A percentile compares a stretch with the other conserved stretches of the same genome.
Conservation (phyloP, 495 filamentous ascomycete species). For the Penicillium manginii region DNA sequence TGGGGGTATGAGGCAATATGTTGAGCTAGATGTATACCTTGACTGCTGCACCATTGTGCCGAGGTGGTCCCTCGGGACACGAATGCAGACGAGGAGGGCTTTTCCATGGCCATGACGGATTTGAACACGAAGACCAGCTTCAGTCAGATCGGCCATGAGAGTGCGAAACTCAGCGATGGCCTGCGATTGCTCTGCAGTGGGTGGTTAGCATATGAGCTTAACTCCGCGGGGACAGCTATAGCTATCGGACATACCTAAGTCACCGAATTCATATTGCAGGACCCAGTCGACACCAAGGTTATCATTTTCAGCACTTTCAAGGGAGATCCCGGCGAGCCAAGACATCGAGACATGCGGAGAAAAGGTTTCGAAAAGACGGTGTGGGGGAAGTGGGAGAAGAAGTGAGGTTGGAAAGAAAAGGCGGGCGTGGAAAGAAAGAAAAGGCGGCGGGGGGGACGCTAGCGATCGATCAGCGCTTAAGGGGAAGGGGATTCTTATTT, state of each 20-base stretch:
- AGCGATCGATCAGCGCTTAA: background rate
- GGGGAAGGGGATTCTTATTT: background rate
- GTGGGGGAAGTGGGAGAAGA: constrained; percentile 3
- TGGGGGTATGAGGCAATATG: background rate
- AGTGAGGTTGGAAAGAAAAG: constrained; percentile 4
- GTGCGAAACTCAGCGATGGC: constrained; percentile 73
- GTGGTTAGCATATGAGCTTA: constrained; percentile 17
- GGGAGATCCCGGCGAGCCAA: constrained; percentile 33
- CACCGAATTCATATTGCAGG: constrained; percentile 43
- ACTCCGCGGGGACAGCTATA: background rate
- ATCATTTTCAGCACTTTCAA: constrained; percentile 31
- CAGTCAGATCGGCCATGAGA: constrained; percentile 71
- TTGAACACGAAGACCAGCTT: constrained; percentile 79
- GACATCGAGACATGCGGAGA: constrained; percentile 19
- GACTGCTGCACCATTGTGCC: constrained; percentile 65
- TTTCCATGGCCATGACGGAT: constrained; percentile 78
- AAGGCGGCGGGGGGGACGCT: background rate
- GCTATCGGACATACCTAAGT: constrained; percentile 32
- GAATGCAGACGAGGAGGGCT: constrained; percentile 80
- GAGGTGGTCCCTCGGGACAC: constrained; percentile 54
- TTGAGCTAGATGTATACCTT: constrained; percentile 39
- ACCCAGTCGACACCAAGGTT: constrained; percentile 52
- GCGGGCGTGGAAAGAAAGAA: background rate
- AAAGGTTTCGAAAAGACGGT: background rate
- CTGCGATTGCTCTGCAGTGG: constrained; percentile 60